Evolutionary conservation across 164 flowering plant genomes (phyloP).

Genomic region (Aristolochia contorta): DNA sequence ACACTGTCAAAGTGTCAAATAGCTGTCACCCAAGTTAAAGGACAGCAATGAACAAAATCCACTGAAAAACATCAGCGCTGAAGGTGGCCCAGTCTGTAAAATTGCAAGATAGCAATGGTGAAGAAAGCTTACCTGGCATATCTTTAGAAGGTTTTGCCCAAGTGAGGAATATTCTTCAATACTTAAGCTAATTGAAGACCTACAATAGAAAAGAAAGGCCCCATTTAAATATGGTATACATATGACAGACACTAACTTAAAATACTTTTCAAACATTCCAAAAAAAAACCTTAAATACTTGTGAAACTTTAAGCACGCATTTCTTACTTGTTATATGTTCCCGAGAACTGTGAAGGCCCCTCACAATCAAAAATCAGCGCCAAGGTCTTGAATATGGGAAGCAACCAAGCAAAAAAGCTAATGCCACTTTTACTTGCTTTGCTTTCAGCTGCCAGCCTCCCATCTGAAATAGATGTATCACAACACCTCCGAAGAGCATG

Average conservation of each 20-base stretch:
- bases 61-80: too few relatives aligned
- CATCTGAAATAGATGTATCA: slow-evolving; percentile 30
- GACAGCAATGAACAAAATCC: too few relatives aligned
- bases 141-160: slow-evolving; percentile 35
- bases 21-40: too few relatives aligned
- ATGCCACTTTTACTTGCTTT: slow-evolving; percentile 25
- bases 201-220: slow-evolving; percentile 3
- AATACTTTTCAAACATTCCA: too few relatives aligned
- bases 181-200: slow-evolving; percentile 30
- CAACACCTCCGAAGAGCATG: slow-evolving; percentile 45
- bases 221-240: neutral
- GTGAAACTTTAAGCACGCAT: too few relatives aligned
- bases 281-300: too few relatives aligned
- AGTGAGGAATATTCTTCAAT: slow-evolving; percentile 41
- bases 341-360: slow-evolving; percentile 16
- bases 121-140: slow-evolving; percentile 54
- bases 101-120: neutral
- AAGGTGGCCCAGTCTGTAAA: too few relatives aligned
- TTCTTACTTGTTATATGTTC: slow-evolving; percentile 41
- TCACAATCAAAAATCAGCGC: slow-evolving; percentile 37
- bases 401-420: slow-evolving; percentile 44
- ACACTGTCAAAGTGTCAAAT: too few relatives aligned
- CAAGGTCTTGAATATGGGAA: slow-evolving; percentile 58
- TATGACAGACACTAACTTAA: too few relatives aligned
- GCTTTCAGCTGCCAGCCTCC: slow-evolving; percentile 25